Evolutionary conservation across 768 basidiomycete genomes (phyloP).

Genomic region (Boletus subparvulus): DNA sequence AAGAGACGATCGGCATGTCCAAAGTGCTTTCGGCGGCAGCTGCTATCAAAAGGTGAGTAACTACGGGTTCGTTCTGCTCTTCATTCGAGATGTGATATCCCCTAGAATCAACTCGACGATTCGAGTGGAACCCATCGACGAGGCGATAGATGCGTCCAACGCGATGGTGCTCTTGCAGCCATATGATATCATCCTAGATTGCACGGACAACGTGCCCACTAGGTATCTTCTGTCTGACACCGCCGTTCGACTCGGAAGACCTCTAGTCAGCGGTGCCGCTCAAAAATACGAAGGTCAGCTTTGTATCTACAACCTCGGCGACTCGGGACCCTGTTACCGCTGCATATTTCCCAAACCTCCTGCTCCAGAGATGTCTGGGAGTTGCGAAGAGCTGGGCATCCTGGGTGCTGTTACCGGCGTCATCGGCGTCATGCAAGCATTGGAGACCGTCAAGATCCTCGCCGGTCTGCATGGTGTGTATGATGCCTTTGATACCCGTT

Average conservation of each 20-base stretch:
- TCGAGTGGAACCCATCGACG: slow-evolving; percentile 52
- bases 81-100: background rate
- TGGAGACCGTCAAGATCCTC: slow-evolving; percentile 82
- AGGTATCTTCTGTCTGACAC: slow-evolving; percentile 92
- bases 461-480: slow-evolving; percentile 61
- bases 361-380: slow-evolving; percentile 57
- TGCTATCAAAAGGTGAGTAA: slow-evolving; percentile 60
- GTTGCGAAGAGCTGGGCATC: slow-evolving; percentile 88
- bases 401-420: slow-evolving; percentile 87
- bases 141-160: slow-evolving; percentile 59
- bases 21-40: slow-evolving; percentile 83
- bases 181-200: slow-evolving; percentile 85
- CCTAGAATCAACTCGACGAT: slow-evolving; percentile 73
- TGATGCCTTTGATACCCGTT: background rate
- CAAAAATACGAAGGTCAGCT: slow-evolving; percentile 83
- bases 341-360: slow-evolving; percentile 89
- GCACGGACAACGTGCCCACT: slow-evolving; percentile 91
- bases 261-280: slow-evolving; percentile 92
- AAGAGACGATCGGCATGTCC: slow-evolving; percentile 63
- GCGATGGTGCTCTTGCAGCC: slow-evolving; percentile 57
- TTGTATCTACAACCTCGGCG: slow-evolving; percentile 67
- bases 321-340: slow-evolving; percentile 84
- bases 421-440: slow-evolving; percentile 86
- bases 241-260: slow-evolving; percentile 69
- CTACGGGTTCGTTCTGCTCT: background rate